Percentiles rank a stretch among this genome's conserved stretches.
These are phyloP conservation scores for Arxiozyma heterogenica DNA, from an alignment of 1,139 yeast genomes.

Conservation along the genomic window DNA sequence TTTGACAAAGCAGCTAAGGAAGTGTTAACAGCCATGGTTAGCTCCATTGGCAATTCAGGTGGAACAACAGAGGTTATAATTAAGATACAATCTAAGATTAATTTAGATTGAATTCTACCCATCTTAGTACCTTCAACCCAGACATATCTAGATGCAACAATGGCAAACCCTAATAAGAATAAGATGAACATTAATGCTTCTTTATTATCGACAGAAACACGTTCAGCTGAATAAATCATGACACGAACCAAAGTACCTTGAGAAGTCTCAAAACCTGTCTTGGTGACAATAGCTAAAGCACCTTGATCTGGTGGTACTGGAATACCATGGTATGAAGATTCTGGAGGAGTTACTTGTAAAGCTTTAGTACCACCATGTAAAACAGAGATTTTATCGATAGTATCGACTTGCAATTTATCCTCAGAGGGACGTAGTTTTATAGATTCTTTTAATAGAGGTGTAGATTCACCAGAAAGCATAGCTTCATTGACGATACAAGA, in stretches of 20 bases:
- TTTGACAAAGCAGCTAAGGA: slow-evolving; percentile 83
- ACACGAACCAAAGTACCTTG: slow-evolving; percentile 97
- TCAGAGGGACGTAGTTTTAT: slow-evolving; percentile 69
- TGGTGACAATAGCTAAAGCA: slow-evolving; percentile 80
- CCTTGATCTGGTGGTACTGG: slow-evolving; percentile 80
- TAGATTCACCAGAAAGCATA: slow-evolving; percentile 96
- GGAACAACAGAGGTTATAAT: slow-evolving; percentile 97
- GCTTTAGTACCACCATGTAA: slow-evolving; percentile 97
- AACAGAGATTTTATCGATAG: slow-evolving; percentile 79
- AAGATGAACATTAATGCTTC: slow-evolving; percentile 90
- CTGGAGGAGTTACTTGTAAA: slow-evolving; percentile 76
- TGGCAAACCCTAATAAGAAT: slow-evolving; percentile 81
- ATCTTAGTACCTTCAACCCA: slow-evolving; percentile 96
- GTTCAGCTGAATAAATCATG: slow-evolving; percentile 94
- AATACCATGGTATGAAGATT: slow-evolving; percentile 34
- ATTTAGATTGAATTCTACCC: slow-evolving; percentile 92
- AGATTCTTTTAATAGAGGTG: slow-evolving; percentile 91
- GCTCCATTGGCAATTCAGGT: slow-evolving; percentile 98
- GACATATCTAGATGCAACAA: slow-evolving; percentile 95
- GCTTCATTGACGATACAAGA: slow-evolving; percentile 94
- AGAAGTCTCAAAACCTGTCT: slow-evolving; percentile 95
- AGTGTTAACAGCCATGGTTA: slow-evolving; percentile 94
- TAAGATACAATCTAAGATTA: slow-evolving; percentile 88
- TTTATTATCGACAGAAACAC: slow-evolving; percentile 91
- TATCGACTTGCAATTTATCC: slow-evolving; percentile 64